Percentiles rank a stretch among this genome's conserved stretches.
Conservation (phyloP, 805 yeast genomes). For the Metschnikowia peoriensis region DNA sequence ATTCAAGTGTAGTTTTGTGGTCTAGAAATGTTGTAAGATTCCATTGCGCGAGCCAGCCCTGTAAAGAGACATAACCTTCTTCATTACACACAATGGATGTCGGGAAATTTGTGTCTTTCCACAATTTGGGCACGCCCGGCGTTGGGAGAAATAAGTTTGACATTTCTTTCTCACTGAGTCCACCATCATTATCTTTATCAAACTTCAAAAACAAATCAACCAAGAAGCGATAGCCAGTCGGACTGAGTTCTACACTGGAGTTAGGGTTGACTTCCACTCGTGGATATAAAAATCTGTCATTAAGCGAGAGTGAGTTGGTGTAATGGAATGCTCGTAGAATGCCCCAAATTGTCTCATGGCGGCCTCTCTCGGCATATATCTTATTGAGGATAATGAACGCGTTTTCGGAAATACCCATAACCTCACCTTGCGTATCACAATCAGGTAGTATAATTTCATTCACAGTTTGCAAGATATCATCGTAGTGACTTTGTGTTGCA, state of each 20-base stretch:
- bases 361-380: constrained; percentile 82
- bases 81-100: constrained; percentile 85
- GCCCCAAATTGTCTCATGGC: constrained; percentile 98
- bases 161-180: constrained; percentile 74
- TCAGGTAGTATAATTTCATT: constrained; percentile 32
- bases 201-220: constrained; percentile 86
- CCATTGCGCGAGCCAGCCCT: constrained; percentile 99
- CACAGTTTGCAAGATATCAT: constrained; percentile 35
- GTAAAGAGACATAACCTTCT: constrained; percentile 83
- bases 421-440: constrained; percentile 6
- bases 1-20: constrained; percentile 78
- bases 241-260: constrained; percentile 87
- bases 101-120: constrained; percentile 88
- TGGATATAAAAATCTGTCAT: constrained; percentile 78
- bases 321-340: constrained; percentile 84
- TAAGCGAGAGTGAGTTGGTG: constrained; percentile 85
- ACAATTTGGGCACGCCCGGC: constrained; percentile 85
- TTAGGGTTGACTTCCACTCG: constrained; percentile 67
- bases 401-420: constrained; percentile 60
- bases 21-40: constrained; percentile 91
- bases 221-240: constrained; percentile 85
- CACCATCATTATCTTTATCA: constrained; percentile 97
- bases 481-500: constrained; percentile 33
- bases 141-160: constrained; percentile 75
- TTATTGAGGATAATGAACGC: constrained; percentile 81